Conservation (phyloP, 768 basidiomycete genomes). For the Trametes villosa region DNA sequence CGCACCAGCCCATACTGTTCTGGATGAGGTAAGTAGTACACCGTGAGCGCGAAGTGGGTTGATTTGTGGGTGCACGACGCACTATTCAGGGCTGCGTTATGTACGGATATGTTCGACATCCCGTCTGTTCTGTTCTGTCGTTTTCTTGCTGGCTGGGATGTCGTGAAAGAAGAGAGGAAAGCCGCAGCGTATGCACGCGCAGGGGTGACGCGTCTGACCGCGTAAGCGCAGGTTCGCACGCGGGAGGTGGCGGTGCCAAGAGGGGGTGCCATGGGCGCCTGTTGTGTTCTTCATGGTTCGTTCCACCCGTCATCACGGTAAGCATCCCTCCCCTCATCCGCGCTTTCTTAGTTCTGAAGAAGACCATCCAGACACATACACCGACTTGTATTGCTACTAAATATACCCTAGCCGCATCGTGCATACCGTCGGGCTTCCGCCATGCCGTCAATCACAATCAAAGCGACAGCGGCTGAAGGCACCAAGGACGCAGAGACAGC, state of each 20-base stretch:
- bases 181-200: background rate
- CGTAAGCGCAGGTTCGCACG: constrained; percentile 6
- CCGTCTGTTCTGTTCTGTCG: background rate
- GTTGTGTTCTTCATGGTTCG: background rate
- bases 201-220: constrained; percentile 12
- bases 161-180: background rate
- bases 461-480: constrained; percentile 7
- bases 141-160: background rate
- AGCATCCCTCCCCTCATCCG: background rate
- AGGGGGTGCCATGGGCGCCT: constrained; percentile 6
- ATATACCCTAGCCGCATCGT: background rate
- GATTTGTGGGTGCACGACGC: background rate
- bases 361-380: background rate
- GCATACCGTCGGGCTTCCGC: background rate
- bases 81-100: constrained; percentile 76
- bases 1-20: constrained; percentile 76
- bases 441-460: constrained; percentile 28
- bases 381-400: background rate
- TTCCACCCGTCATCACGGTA: constrained; percentile 2
- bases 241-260: constrained; percentile 14
- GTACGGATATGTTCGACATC: constrained; percentile 33
- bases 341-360: too few relatives aligned
- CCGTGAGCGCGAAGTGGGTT: background rate
- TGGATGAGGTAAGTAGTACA: constrained; percentile 32
- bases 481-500: constrained; percentile 4